Percentiles rank a stretch among this genome's conserved stretches.
These are phyloP conservation scores for Yamadazyma blattariae DNA, from an alignment of 1,139 yeast species.

Conservation along the genomic window DNA sequence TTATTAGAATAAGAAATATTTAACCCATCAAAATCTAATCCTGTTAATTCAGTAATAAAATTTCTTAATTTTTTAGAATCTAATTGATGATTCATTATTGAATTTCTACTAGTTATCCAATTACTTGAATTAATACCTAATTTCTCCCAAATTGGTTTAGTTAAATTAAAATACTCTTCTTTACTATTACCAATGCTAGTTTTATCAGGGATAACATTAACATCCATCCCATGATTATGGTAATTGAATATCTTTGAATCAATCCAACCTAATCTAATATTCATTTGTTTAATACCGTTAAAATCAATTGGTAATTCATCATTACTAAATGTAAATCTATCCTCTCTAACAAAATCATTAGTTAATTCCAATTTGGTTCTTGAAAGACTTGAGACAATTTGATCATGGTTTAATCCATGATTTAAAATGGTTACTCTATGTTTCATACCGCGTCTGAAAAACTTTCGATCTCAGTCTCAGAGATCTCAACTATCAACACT, in stretches of 20 bases:
- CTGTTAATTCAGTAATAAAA: neutral
- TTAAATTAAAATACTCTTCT: constrained; percentile 20
- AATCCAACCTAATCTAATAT: constrained; percentile 22
- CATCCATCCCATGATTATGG: constrained; percentile 21
- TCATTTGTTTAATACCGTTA: constrained; percentile 16
- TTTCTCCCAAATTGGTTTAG: constrained; percentile 16
- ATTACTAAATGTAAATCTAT: constrained; percentile 8
- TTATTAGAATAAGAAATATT: constrained; percentile 17
- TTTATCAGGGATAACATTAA: constrained; percentile 27
- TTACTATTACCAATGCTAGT: constrained; percentile 16
- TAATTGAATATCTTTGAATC: constrained; percentile 23
- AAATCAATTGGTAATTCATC: constrained; percentile 1
- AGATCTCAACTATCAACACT: too few species aligned
- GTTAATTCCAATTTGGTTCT: neutral
- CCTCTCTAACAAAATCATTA: constrained; percentile 13
- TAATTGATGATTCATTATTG: constrained; percentile 18
- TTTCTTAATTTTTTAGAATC: neutral
- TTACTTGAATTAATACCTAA: constrained; percentile 14
- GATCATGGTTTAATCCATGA: constrained; percentile 23
- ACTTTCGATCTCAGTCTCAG: too few species aligned
- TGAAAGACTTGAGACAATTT: neutral
- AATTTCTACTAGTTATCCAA: constrained; percentile 21
- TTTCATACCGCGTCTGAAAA: constrained; percentile 18
- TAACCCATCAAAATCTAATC: constrained; percentile 8
- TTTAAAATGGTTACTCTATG: constrained; percentile 37